phyloP scores from a whole-genome alignment of 768 basidiomycete genomes.

The Boletus pseudopeckii region DNA sequence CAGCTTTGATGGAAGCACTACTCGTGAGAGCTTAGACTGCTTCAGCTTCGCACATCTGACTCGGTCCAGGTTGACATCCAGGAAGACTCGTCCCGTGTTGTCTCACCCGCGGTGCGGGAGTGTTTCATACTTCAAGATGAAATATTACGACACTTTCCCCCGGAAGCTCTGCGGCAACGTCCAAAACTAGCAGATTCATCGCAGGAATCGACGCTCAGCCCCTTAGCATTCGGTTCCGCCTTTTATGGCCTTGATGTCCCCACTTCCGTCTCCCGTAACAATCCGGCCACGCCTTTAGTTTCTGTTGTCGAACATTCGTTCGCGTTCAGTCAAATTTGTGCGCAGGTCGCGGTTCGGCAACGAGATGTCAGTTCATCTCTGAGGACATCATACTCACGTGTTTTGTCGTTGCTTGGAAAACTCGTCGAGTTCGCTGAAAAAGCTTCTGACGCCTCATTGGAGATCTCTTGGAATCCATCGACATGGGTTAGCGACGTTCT shows the following conservation, averaged over 20 bases:
- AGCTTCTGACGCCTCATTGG: constrained; percentile 29
- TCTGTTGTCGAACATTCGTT: constrained; percentile 55
- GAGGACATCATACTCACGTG: constrained; percentile 52
- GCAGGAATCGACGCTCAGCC: constrained; percentile 33
- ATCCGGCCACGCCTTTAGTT: constrained; percentile 45
- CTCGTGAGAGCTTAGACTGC: constrained; percentile 43
- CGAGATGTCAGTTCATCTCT: constrained; percentile 31
- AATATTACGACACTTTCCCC: constrained; percentile 50
- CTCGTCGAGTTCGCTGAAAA: constrained; percentile 44
- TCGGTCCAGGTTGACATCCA: constrained; percentile 35
- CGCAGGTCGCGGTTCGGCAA: constrained; percentile 34
- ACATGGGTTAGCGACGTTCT: constrained; percentile 62
- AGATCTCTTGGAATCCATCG: constrained; percentile 56
- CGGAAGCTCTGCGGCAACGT: constrained; percentile 47
- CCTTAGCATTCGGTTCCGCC: constrained; percentile 55
- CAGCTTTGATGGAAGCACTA: constrained; percentile 60
- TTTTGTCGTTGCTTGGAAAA: constrained; percentile 48
- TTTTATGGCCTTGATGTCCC: constrained; percentile 54
- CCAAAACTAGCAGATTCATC: constrained; percentile 43
- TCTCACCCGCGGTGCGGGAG: constrained; percentile 38
- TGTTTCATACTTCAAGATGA: constrained; percentile 50
- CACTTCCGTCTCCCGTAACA: constrained; percentile 24
- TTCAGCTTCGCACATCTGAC: constrained; percentile 1
- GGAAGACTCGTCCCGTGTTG: constrained; percentile 34
- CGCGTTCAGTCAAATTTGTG: constrained; percentile 45